Conservation (phyloP, 2,329 filamentous ascomycete species). For the Botrytis galanthina region DNA sequence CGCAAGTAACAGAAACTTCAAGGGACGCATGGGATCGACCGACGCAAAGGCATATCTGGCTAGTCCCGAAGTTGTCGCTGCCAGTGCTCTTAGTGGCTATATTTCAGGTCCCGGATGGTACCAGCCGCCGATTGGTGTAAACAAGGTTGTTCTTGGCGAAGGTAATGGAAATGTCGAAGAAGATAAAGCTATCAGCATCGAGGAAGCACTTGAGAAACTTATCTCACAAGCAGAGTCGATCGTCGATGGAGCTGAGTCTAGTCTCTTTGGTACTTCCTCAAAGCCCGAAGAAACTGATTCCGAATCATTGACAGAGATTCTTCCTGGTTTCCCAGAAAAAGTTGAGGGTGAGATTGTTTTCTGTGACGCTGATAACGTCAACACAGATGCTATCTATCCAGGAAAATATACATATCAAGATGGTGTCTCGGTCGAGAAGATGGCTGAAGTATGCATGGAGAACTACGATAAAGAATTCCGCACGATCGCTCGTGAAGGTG, state of each 20-base stretch:
- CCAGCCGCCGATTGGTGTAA: conserved; percentile 63
- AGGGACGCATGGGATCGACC: conserved; percentile 81
- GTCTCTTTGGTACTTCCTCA: conserved; percentile 33
- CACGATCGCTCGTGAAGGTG: conserved; percentile 60
- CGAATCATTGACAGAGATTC: conserved; percentile 60
- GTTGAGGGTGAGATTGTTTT: conserved; percentile 86
- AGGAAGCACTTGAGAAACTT: conserved; percentile 69
- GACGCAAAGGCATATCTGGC: conserved; percentile 82
- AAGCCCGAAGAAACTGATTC: conserved; percentile 49
- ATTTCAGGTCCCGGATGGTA: conserved; percentile 80
- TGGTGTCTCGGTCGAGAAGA: conserved; percentile 68
- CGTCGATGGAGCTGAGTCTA: conserved; percentile 39
- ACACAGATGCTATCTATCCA: conserved; percentile 91
- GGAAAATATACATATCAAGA: conserved; percentile 94
- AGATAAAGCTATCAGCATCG: conserved; percentile 63
- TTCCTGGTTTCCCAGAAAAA: conserved; percentile 82
- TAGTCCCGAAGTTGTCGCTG: conserved; percentile 88
- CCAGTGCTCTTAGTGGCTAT: conserved; percentile 72
- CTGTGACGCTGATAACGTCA: conserved; percentile 81
- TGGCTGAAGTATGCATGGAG: conserved; percentile 89
- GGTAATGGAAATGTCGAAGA: conserved; percentile 64
- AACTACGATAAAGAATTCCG: conserved; percentile 83
- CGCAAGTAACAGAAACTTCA: conserved; percentile 85
- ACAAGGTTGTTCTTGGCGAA: conserved; percentile 68
- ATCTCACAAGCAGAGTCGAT: conserved; percentile 63